Base-by-base conservation (phyloP, 495 filamentous ascomycete genomes). In the Penicillium paradoxum region DNA sequence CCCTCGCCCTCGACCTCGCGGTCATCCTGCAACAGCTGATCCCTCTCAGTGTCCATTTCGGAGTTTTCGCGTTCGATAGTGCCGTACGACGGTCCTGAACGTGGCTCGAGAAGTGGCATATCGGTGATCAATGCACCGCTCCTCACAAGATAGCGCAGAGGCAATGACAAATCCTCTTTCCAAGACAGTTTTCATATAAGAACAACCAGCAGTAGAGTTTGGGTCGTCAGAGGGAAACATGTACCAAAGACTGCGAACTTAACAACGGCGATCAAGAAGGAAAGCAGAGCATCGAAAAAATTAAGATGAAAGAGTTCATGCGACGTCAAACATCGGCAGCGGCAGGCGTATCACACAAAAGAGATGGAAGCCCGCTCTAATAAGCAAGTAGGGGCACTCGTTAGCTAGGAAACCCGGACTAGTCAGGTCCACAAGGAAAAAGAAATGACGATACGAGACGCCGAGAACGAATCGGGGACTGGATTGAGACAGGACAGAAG, bases 351-450 rank as follows among this genome's bases (percentile, higher is more conserved):
- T 63, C 47, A 55, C 55, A 62, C 53, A 56, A 64, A 54, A 64
- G 47, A 40, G 45, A 56, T 17, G 38, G 40, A 59, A 46, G 30
- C 37, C 53, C 50, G 45, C 45, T 59, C 39, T 54, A 56, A 41
- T 56, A 41, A 54, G 38, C 47, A 53, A 13, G 33, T 21, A 48
- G 25, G 47, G 47, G 54, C 30, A 24, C 30, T 22, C n/a, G 38
- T 32, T 36, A 46, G 88, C 60, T 11, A 27, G n/a, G 11, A 17
- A 49, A 13, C 22, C 62, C 79, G 84, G 40, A 88, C 91, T 44
- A 96, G 77, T 48, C 91, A 90, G 57, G 93, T 93, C 45, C 51
- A 57, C 55, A 36, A 32, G 32, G 41, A 27, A 45, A 43, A 53
- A 51, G 32, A 49, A 58, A 56, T 40, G 38, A 45, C 55, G 56